Evolutionary conservation across 768 basidiomycete genomes (phyloP).

Genomic region (Calocybe cyanea): DNA sequence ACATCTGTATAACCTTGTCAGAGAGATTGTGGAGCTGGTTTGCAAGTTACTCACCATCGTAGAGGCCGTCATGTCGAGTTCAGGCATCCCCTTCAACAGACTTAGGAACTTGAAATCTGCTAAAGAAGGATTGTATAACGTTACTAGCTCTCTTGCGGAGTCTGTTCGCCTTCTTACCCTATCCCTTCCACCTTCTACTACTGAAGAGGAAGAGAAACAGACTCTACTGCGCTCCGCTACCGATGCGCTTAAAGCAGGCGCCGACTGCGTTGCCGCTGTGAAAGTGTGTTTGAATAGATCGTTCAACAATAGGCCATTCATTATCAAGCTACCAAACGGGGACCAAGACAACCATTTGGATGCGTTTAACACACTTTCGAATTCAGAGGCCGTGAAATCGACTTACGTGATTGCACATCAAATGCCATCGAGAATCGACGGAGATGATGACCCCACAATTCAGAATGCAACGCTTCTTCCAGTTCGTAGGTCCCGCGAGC

Average conservation of each 20-base stretch:
- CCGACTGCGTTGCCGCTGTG: constrained; percentile 84
- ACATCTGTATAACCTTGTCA: constrained; percentile 91
- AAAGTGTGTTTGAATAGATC: constrained; percentile 74
- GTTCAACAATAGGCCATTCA: constrained; percentile 56
- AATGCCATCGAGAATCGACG: constrained; percentile 32
- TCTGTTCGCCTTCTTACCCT: constrained; percentile 76
- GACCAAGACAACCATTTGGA: constrained; percentile 41
- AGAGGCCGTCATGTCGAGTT: constrained; percentile 80
- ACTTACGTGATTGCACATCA: constrained; percentile 33
- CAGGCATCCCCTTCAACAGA: constrained; percentile 62
- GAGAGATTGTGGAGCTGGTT: constrained; percentile 91
- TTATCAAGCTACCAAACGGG: constrained; percentile 58
- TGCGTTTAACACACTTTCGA: constrained; percentile 46
- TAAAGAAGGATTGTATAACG: constrained; percentile 80
- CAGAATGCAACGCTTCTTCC: constrained; percentile 40
- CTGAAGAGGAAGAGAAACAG: constrained; percentile 82
- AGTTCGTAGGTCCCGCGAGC: constrained; percentile 27
- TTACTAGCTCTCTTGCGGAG: constrained; percentile 84
- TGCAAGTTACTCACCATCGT: constrained; percentile 89
- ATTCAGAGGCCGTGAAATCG: constrained; percentile 29
- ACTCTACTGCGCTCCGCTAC: constrained; percentile 82
- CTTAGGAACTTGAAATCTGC: constrained; percentile 62
- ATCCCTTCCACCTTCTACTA: constrained; percentile 39
- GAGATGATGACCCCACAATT: constrained; percentile 62
- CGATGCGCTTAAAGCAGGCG: constrained; percentile 78